Percentiles rank a stretch among this genome's conserved stretches.
phyloP scores from a whole-genome alignment of 768 basidiomycete species.

The Coprinopsis marcescibilis region DNA sequence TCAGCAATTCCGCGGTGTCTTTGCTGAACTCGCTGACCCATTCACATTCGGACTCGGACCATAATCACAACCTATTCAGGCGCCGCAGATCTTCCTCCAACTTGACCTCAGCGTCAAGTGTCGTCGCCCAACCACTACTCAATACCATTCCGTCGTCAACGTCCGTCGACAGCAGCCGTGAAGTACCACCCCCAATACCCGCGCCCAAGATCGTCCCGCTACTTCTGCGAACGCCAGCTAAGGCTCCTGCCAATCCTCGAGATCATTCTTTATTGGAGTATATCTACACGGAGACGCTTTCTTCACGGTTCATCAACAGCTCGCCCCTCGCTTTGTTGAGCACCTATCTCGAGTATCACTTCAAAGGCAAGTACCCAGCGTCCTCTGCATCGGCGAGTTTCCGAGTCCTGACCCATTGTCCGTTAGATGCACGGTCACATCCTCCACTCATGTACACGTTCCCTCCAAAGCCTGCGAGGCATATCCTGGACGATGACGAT shows the following conservation, averaged over 20 bases:
- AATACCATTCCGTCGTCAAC: not conserved
- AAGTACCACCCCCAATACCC: not conserved
- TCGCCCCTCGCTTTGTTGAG: slow-evolving; percentile 56
- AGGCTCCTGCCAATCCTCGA: slow-evolving; percentile 49
- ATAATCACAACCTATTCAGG: slow-evolving; percentile 5
- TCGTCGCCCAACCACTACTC: not conserved
- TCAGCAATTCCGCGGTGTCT: slow-evolving; percentile 21
- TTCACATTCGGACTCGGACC: slow-evolving; percentile 5
- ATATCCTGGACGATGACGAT: slow-evolving; percentile 13
- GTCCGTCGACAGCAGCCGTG: not conserved
- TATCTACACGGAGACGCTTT: slow-evolving; percentile 66
- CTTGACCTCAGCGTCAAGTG: not conserved
- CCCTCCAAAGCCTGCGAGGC: slow-evolving; percentile 32
- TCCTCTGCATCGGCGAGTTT: too few relatives aligned
- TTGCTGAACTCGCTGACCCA: slow-evolving; percentile 19
- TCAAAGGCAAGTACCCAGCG: slow-evolving; percentile 60
- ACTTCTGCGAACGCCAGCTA: slow-evolving; percentile 30
- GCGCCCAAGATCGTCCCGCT: slow-evolving; percentile 22
- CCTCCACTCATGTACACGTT: slow-evolving; percentile 57
- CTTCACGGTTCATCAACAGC: slow-evolving; percentile 61
- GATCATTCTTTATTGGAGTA: slow-evolving; percentile 60
- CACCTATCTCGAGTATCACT: slow-evolving; percentile 53
- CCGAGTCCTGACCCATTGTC: slow-evolving; percentile 1
- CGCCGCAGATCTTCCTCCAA: slow-evolving; percentile 13
- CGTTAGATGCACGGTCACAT: slow-evolving; percentile 58